Base-by-base conservation (phyloP, 2,329 filamentous ascomycete species). In the Apiospora kogelbergensis region DNA sequence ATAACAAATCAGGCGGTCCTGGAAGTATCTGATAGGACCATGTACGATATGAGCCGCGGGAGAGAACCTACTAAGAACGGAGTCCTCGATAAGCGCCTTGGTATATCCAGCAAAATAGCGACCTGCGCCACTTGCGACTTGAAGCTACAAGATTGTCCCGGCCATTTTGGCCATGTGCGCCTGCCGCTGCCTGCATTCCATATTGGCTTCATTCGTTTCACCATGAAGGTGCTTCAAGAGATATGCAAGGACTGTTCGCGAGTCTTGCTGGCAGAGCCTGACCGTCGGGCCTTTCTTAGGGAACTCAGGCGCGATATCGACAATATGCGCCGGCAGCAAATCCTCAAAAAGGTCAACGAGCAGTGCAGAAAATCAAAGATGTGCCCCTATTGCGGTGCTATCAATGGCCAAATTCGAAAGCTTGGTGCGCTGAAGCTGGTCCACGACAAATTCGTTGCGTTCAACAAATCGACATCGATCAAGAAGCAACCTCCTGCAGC, bases 161-260 rank as follows among this genome's bases (percentile, higher is more conserved):
- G 96, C 15, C 96, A 99, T 80, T 99, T 98, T 77, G 96, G 96
- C 63, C 92, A 98, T 81, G 92, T 99, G 75, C 90, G 93, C 76
- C 88, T 99, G 17, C 93, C 95, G 1, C 85, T 99, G 66, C 96
- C 96, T 4, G 94, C 92, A 57, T 98, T 98, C 77, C 96, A 99
- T 78, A 94, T 98, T 73, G 96, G 96, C 45, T 99, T 98, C 78
- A 88, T 99, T 75, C 96, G 94, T 78, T 94, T 97, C 79, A 94
- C 96, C 72, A 95, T 97, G 78, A 91, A 91, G 60, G 95, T 97
- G 68, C 86, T 99, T 30, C 95, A 98, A 79, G 92, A 96, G 76
- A 97, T 99, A 73, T 99, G 96, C 90, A 99, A 97, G 84, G 90
- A 95, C 77, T 99, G 96, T 78, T 93, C 93, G 30, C 88, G 88